These are phyloP conservation scores for Pichia nanzhaoensis DNA, from an alignment of 805 yeast species.

Conservation along the genomic window DNA sequence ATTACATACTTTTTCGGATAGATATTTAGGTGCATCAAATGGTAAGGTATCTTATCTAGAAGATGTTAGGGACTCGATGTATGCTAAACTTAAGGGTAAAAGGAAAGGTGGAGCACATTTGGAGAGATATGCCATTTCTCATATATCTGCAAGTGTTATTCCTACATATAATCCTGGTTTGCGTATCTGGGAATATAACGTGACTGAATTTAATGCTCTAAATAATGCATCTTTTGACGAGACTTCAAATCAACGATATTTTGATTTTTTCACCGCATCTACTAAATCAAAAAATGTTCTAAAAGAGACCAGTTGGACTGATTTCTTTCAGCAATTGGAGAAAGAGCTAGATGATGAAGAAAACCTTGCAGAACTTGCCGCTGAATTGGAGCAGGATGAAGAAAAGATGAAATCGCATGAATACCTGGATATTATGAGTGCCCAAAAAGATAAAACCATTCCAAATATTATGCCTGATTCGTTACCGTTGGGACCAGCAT, in stretches of 20 bases:
- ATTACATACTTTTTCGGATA: slow-evolving; percentile 17
- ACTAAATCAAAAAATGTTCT: slow-evolving; percentile 6
- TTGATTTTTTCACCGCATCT: background rate
- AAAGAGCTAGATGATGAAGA: slow-evolving; percentile 6
- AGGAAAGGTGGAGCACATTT: slow-evolving; percentile 37
- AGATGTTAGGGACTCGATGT: slow-evolving; percentile 47
- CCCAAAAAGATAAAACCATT: slow-evolving; percentile 47
- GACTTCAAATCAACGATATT: background rate
- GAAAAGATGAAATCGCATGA: slow-evolving; percentile 11
- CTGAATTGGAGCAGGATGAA: slow-evolving; percentile 12
- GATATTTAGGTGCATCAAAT: slow-evolving; percentile 58
- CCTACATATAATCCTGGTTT: slow-evolving; percentile 84
- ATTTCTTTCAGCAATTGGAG: slow-evolving; percentile 12
- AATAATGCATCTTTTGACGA: background rate
- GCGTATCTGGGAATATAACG: slow-evolving; percentile 82
- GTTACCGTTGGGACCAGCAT: slow-evolving; percentile 67
- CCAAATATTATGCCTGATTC: slow-evolving; percentile 53
- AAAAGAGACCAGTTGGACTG: slow-evolving; percentile 25
- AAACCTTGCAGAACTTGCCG: slow-evolving; percentile 4
- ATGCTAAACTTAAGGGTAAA: slow-evolving; percentile 42
- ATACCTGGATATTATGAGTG: slow-evolving; percentile 7
- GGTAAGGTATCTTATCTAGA: slow-evolving; percentile 61
- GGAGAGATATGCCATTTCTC: slow-evolving; percentile 63
- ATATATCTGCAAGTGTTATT: slow-evolving; percentile 65
- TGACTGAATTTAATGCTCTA: slow-evolving; percentile 38